Base-by-base conservation (phyloP, 139 green algal species). In the Astrephomene gubernaculifera region DNA sequence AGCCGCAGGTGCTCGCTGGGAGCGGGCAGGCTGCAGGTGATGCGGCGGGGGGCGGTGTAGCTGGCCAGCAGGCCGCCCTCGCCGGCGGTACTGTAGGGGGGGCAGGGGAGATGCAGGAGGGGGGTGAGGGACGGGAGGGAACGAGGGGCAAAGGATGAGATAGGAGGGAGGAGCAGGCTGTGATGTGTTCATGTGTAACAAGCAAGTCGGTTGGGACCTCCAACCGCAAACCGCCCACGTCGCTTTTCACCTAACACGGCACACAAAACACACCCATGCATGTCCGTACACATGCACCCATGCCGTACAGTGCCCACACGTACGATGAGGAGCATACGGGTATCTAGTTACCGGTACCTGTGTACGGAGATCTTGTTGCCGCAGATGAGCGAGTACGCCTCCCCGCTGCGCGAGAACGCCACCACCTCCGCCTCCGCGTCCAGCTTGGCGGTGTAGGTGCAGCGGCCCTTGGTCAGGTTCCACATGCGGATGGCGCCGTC, bases 401-500 rank as follows among this genome's bases (percentile, higher is more conserved):
- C 79, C 24, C 93, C 93, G 22, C 35, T 60, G 19, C 86, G 81
- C 31, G 39, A 49, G 45, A 96, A 96, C 0, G 44, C 38, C 27
- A 96, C 89, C 0, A 19, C 39, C 33, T 95, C 92, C 0, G 86
- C 90, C 82, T 95, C 91, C 0, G 73, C 44, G 29, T 93, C 91
- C 67, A 97, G 75, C 24, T 79, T 82, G 17, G 91, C 86, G 9
- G 88, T 94, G 91, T 95, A 97, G 39, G 86, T 92, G 83, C 83
- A 90, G 45, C 85, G 87, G 1, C 90, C 90, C 61, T 89, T 90
- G n/a, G 90, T 57, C 79, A 98, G 88, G 76, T 98, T 91, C 96
- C 96, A 98, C 91, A 98, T 94, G 24, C 94, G 87, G 87, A 98
- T 87, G 3, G 49, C 71, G 43, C 71, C 53, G 89, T 98, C 95